Evolutionary conservation across 805 yeast species (phyloP), one percentile per base, ranked within the genome.

Genomic region (Kregervanrija pseudodelftensis): DNA sequence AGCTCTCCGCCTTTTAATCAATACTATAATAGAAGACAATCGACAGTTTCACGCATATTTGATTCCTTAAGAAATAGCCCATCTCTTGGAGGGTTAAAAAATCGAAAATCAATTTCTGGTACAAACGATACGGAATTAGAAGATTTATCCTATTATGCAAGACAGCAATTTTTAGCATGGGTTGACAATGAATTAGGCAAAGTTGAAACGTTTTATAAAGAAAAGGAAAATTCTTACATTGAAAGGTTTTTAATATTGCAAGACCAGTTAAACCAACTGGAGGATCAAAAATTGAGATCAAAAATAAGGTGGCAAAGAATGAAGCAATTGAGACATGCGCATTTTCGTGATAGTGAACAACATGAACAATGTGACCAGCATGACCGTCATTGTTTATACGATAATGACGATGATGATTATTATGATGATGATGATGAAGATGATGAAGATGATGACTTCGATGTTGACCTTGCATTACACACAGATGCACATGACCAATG

Each of bases 221-320:
- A 72, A 30, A 77, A 73, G 51, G 95, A 85, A 54, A 67, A 69
- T 30, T 82, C 76, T 17, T 78, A 76, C 1, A 69, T 77, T 37
- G 77, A 76, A 45, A 67, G 91, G 46, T 82, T 74, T 51, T 60
- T 79, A 11, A 55, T 81, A 4, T 57, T 87, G 16, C 85, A 83
- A 57, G 85, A 77, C 52, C 95, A 87, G 60, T 58, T 88, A 37
- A 73, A 72, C 45, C 82, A 80, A 53, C 58, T 84, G 44, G 69
- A 76, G 38, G 82, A 80, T 37, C 85, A 80, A 46, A 70, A 65
- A 45, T 42, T 50, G 28, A 45, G 50, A 37, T 57, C 65, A 10
- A 51, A 58, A 40, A 47, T 43, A 11, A 51, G 46, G 40, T 41
- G 45, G 33, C 4, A 41, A 31, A 49, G 55, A 22, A 39, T 41